Base-by-base conservation (phyloP, 2,329 filamentous ascomycete species). In the Akanthomyces uredinophilus region DNA sequence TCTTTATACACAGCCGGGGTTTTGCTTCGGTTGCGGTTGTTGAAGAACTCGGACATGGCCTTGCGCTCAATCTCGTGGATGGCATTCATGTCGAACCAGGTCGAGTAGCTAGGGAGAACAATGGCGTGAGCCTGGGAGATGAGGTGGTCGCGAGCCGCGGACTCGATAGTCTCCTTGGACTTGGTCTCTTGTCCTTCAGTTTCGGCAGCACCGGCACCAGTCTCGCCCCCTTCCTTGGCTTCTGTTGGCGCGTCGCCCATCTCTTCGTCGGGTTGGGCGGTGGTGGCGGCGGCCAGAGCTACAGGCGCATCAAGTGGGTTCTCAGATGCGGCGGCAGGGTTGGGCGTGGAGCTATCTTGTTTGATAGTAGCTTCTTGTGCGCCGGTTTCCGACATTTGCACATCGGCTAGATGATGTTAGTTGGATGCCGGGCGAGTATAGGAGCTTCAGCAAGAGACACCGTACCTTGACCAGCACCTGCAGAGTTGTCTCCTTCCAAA, bases 71-170 rank as follows among this genome's bases (percentile, higher is more conserved):
- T 90, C 64, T 87, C 86, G 75, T 97, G 91, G 71, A 99, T 89
- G 55, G 85, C 83, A 74, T 93, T 91, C 94, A 99, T 97, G 76
- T 99, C 95, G 74, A 99, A 99, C 95, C 95, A 99, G 16, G 91
- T 95, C 72, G 92, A 96, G 77, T 99, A 99, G 74, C 94, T 98
- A 24, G 95, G 95, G 24, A 99, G 86, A 65, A 99, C 93, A 71
- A 98, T 98, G 65, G 93, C 89, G 72, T 97, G 94, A 47, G 92
- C 96, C 78, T 99, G 95, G 16, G 91, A 87, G 65, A 96, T 90
- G 61, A 99, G 86, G 71, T 98, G 93, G 68, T 94, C 90, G 66
- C 94, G 91, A 57, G 95, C 96, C 4, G 92, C 89, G 49, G 90
- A 88, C 78, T 97, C 93, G 62, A 93, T 81, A 4, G 86, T 86